Evolutionary conservation across 2,329 filamentous ascomycete species (phyloP), one percentile per base, ranked within the genome.

Genomic region (Ascocoryne sarcoides): DNA sequence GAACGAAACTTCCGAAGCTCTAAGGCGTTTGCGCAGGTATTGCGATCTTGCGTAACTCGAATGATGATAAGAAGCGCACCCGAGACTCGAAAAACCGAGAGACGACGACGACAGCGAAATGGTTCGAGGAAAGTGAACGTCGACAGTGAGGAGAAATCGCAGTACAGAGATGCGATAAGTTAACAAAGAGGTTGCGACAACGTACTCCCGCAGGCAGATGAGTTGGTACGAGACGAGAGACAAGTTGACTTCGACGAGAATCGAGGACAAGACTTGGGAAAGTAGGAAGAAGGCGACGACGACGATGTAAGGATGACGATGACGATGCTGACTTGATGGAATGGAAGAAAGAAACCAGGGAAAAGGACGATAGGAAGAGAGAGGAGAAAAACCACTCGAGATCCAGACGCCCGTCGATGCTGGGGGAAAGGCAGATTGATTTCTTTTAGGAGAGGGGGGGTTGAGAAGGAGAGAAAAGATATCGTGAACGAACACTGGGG

Each of bases 21-120:
- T 40, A 36, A 32, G 37, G 42, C 45, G 45, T 45, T 7, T 47
- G 47, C 46, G 45, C 44, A 40, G 49, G 43, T 45, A 40, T 45
- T 48, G 38, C 38, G 48, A 39, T 43, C n/a, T 51, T 48, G 50
- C 53, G 51, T 39, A 47, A 57, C 54, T 55, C 52, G 50, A 53
- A 51, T 36, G 51, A 56, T 51, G n/a, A 26, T 26, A 58, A 51
- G 50, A 53, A 53, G 47, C 42, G 42, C 43, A 44, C 43, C 46
- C 21, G 31, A 56, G 46, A 55, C 48, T 53, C 51, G 50, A 50
- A 50, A 51, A 49, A 34, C 47, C 42, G 46, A 49, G 41, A 39
- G 44, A 44, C 40, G 42, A 35, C 15, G 17, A 26, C 12, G 45
- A 52, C 40, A 49, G 51, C 51, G 49, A 54, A 52, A 55, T 48